Conservation (phyloP, 257 asterid species). For the Catharanthus roseus region DNA sequence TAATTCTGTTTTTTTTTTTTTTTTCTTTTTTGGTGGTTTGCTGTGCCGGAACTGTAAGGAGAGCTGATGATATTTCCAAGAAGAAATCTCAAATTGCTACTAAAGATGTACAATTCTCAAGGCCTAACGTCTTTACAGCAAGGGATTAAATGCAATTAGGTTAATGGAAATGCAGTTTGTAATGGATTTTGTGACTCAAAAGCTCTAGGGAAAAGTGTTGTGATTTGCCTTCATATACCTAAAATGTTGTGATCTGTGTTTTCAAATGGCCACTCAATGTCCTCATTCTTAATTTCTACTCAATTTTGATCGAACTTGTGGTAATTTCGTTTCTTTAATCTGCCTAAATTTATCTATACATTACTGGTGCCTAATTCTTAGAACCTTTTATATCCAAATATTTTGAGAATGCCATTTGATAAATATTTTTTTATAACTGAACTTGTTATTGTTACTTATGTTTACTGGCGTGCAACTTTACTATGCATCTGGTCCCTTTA, state of each 20-base stretch:
- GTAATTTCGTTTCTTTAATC: background rate
- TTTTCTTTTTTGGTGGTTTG: background rate
- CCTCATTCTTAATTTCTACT: background rate
- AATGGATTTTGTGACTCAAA: background rate
- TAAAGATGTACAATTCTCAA: conserved; percentile 49
- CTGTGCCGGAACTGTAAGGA: conserved; percentile 94
- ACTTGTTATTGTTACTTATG: too few relatives aligned
- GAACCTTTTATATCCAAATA: too few relatives aligned
- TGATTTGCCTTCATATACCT: background rate
- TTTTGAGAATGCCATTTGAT: too few relatives aligned
- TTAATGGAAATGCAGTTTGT: background rate
- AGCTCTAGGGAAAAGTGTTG: background rate
- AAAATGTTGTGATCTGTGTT: background rate
- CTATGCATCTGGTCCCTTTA: too few relatives aligned
- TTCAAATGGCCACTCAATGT: background rate
- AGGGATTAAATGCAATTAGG: background rate
- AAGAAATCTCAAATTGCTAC: conserved; percentile 90
- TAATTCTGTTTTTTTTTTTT: too few relatives aligned
- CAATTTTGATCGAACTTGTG: background rate
- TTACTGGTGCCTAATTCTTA: too few relatives aligned
- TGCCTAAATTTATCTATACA: background rate
- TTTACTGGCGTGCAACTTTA: too few relatives aligned
- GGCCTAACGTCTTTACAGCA: background rate
- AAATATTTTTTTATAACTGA: too few relatives aligned
- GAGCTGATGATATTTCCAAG: conserved; percentile 88